Percentiles rank a stretch among this genome's conserved stretches.
Conservation (phyloP, 306 rosid genomes). For the Luffa acutangula region DNA sequence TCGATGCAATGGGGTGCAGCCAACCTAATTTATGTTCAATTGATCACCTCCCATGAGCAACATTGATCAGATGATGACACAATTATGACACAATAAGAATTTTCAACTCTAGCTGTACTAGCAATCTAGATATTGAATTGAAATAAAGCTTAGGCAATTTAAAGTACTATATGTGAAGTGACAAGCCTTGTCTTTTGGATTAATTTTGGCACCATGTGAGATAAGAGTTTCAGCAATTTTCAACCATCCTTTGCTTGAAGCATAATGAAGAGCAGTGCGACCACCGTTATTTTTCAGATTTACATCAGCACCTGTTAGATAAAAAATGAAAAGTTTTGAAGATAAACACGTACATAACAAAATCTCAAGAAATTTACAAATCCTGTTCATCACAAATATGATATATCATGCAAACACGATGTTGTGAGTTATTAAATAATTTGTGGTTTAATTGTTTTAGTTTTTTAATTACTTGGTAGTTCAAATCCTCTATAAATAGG, state of each 20-base stretch:
- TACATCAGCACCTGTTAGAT: slow-evolving; percentile 63
- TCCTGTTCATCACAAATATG: not conserved
- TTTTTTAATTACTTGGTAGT: not conserved
- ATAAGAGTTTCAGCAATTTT: slow-evolving; percentile 65
- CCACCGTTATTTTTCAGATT: slow-evolving; percentile 66
- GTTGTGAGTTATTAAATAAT: not conserved
- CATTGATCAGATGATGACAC: not conserved
- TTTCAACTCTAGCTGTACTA: not conserved
- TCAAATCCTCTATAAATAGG: not conserved
- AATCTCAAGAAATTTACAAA: not conserved
- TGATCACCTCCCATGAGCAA: not conserved
- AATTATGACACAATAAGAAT: not conserved
- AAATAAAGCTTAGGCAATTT: slow-evolving; percentile 2
- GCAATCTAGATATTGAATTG: not conserved
- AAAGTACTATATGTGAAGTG: slow-evolving; percentile 9
- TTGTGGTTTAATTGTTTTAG: not conserved
- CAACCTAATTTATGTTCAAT: slow-evolving; percentile 40
- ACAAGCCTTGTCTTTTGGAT: slow-evolving; percentile 69
- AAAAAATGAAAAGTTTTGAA: not conserved
- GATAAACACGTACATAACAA: slow-evolving; percentile 3
- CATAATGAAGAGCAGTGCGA: slow-evolving; percentile 88
- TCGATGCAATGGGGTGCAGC: slow-evolving; percentile 89
- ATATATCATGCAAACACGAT: not conserved
- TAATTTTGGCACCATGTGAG: slow-evolving; percentile 62
- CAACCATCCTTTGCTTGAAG: slow-evolving; percentile 81